These are phyloP conservation scores for Erodium maritimum DNA, from an alignment of 345 rosid genomes.

Conservation along the genomic window DNA sequence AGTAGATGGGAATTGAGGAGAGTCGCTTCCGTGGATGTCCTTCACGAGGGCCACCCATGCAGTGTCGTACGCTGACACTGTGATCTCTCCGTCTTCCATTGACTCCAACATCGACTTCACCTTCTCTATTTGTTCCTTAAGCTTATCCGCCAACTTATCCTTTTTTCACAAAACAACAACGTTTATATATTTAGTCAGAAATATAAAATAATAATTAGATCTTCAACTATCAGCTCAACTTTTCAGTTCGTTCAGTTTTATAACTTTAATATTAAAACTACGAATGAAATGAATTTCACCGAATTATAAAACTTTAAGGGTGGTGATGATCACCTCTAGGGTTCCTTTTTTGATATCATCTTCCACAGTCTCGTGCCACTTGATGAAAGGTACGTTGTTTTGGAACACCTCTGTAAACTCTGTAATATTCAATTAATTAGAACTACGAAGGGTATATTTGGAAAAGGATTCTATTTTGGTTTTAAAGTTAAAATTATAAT, in stretches of 20 bases:
- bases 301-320: no score
- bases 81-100: constrained; percentile 84
- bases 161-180: no score
- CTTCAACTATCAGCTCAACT: no score
- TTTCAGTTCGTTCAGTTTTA: no score
- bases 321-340: constrained; percentile 38
- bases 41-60: constrained; percentile 92
- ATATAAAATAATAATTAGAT: no score
- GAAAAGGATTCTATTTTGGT: no score
- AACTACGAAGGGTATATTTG: no score
- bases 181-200: no score
- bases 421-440: background rate
- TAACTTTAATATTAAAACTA: no score
- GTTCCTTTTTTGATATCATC: constrained; percentile 29
- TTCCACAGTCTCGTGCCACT: constrained; percentile 45
- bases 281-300: no score
- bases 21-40: constrained; percentile 29
- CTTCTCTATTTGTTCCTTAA: constrained; percentile 29
- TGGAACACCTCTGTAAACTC: constrained; percentile 20
- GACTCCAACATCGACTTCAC: constrained; percentile 43
- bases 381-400: constrained; percentile 36
- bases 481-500: background rate
- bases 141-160: constrained; percentile 21
- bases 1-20: constrained; percentile 68
- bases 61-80: constrained; percentile 81